phyloP scores from a whole-genome alignment of 495 filamentous ascomycete species.

The Talaromyces stipitatus region DNA sequence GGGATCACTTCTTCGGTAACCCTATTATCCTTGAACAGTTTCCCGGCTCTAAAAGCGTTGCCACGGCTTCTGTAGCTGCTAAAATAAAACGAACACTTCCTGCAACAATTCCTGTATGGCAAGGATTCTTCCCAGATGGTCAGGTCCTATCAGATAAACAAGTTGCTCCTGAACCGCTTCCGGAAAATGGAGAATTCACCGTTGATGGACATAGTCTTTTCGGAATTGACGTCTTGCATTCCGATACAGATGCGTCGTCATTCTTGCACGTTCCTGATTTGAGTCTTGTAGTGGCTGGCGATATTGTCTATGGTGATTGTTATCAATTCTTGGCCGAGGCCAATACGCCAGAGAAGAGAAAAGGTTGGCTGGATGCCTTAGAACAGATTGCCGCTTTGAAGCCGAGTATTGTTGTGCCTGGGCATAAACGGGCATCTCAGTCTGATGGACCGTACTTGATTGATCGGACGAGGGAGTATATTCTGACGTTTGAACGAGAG shows the following conservation, averaged over 20 bases:
- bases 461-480: constrained; percentile 9
- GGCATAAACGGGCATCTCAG: constrained; percentile 9
- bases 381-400: constrained; percentile 23
- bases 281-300: constrained; percentile 20
- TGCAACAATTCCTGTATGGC: background rate
- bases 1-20: constrained; percentile 36
- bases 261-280: constrained; percentile 22
- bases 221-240: constrained; percentile 20
- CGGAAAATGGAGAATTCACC: constrained; percentile 10
- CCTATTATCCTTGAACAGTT: constrained; percentile 19
- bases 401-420: constrained; percentile 10
- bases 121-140: background rate
- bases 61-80: constrained; percentile 13
- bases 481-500: constrained; percentile 7
- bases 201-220: constrained; percentile 19
- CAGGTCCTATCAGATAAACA: constrained; percentile 13
- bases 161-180: background rate
- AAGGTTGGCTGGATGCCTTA: constrained; percentile 24
- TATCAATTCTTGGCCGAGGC: constrained; percentile 28
- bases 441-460: constrained; percentile 7
- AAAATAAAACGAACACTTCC: background rate
- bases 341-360: constrained; percentile 14
- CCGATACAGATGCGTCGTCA: constrained; percentile 23
- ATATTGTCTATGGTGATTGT: constrained; percentile 29
- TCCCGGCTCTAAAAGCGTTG: constrained; percentile 16